Percentiles rank a stretch among this genome's conserved stretches.
Evolutionary conservation across 176 grass and related monocot species (phyloP).

Genomic region (Neostapfia colusana): DNA sequence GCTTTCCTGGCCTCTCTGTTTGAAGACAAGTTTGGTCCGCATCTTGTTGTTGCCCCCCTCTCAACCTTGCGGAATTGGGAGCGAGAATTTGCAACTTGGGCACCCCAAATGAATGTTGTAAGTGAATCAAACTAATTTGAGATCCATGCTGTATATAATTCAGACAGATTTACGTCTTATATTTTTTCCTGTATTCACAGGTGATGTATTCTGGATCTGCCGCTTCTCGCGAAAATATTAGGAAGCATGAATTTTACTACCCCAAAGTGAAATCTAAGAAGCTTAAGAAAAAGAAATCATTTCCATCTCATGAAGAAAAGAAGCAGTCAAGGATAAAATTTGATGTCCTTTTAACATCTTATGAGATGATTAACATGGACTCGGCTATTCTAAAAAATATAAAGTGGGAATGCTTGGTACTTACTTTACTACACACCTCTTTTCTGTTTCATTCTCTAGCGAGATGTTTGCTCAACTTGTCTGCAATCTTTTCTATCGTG

Average conservation of each 20-base stretch:
- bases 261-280: conserved; percentile 81
- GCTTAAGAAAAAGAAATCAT: conserved; percentile 76
- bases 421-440: conserved; percentile 16
- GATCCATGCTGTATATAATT: conserved; percentile 35
- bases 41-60: conserved; percentile 95
- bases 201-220: conserved; percentile 91
- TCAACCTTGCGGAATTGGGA: conserved; percentile 98
- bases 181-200: conserved; percentile 48
- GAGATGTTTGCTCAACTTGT: conserved; percentile 17
- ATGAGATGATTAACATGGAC: conserved; percentile 99
- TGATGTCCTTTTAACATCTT: conserved; percentile 98
- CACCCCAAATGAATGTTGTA: conserved; percentile 97
- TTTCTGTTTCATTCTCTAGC: conserved; percentile 23
- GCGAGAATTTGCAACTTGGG: conserved; percentile 97
- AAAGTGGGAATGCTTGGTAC: conserved; percentile 98
- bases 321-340: conserved; percentile 93
- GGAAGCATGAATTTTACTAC: conserved; percentile 87
- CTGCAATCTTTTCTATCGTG: conserved; percentile 21
- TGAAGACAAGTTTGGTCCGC: conserved; percentile 74
- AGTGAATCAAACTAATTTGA: conserved; percentile 44
- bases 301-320: conserved; percentile 55
- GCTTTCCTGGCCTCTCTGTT: conserved; percentile 89
- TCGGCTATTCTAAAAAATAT: conserved; percentile 82
- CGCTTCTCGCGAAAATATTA: conserved; percentile 75
- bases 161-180: conserved; percentile 14